These are phyloP conservation scores for Comarum palustre DNA, from an alignment of 306 rosid species.

Conservation along the genomic window DNA sequence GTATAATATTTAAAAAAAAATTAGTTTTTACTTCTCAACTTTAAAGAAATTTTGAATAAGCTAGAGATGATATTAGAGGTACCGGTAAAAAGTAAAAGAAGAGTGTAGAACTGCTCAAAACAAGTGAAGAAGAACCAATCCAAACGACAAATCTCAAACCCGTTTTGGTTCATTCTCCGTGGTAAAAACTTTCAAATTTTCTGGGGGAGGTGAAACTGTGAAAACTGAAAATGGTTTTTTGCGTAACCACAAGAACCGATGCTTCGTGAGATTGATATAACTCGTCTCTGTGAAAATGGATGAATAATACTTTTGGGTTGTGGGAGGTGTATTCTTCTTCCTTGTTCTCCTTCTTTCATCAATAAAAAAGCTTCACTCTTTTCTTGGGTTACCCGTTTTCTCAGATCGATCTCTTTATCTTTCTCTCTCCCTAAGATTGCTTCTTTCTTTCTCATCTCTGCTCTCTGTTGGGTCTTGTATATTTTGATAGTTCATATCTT, in stretches of 20 bases:
- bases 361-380: conserved; percentile 4
- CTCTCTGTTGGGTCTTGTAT: conserved; percentile 9
- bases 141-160: no score
- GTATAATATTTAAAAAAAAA: no score
- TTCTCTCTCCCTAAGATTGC: background rate
- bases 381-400: conserved; percentile 10
- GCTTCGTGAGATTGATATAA: background rate
- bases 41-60: no score
- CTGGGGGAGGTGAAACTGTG: no score
- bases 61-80: no score
- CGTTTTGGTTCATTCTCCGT: no score
- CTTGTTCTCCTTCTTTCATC: conserved; percentile 13
- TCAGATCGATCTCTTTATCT: background rate
- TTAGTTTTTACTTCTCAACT: no score
- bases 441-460: background rate
- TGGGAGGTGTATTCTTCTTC: conserved; percentile 1
- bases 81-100: no score
- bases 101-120: no score
- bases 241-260: conserved; percentile 44
- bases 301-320: background rate
- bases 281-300: background rate
- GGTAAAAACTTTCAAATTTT: no score
- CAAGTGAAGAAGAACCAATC: no score
- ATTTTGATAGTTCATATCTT: conserved; percentile 6
- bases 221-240: conserved; percentile 37